Base-by-base conservation (phyloP, 805 yeast genomes). In the Metschnikowia aberdeeniae region DNA sequence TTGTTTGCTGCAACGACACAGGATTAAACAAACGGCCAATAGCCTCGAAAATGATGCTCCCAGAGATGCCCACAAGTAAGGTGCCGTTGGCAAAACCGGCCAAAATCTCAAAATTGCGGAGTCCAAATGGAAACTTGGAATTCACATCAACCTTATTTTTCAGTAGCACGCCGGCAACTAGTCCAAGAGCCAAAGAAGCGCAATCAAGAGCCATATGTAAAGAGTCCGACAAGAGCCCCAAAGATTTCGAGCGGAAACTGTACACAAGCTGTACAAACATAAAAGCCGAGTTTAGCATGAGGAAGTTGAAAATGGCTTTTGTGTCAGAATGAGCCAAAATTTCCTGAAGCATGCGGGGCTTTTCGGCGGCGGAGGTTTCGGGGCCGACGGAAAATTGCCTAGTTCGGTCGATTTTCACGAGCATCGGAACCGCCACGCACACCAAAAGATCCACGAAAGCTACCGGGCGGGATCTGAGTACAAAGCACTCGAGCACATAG, bases 11-110 rank as follows among this genome's bases (percentile, higher is more conserved):
- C 33, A 93, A 67, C 44, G 72, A 76, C 1, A 89, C 85, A 0
- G 98, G 98, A 52, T 81, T 75, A 37, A 81, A 73, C 26, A 93
- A 72, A 50, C 99, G 76, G 43, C 89, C 92, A 24, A 88, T 55
- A 0, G 97, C 93, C 63, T 93, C 97, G 51, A 87, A 81, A 20
- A 86, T 75, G 36, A 93, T 89, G 14, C 96, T 93, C 20, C 85
- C 84, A 20, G 93, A 90, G 37, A 93, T 92, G 2, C 96, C 97
- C 20, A 95, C 64, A 35, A 93, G 70, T 41, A 93, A 65, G 6
- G 95, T 84, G 4, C 96, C 99, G 62, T 93, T 93, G 4, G 98
- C 86, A 58, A 93, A 93, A 0, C 99, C 99, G 0, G 97, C 93
- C 44, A 93, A 72, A 2, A 95, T 89, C 62, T 90, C 98, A 39